Base-by-base conservation (phyloP, 257 asterid species). In the Ilex aquifolium region DNA sequence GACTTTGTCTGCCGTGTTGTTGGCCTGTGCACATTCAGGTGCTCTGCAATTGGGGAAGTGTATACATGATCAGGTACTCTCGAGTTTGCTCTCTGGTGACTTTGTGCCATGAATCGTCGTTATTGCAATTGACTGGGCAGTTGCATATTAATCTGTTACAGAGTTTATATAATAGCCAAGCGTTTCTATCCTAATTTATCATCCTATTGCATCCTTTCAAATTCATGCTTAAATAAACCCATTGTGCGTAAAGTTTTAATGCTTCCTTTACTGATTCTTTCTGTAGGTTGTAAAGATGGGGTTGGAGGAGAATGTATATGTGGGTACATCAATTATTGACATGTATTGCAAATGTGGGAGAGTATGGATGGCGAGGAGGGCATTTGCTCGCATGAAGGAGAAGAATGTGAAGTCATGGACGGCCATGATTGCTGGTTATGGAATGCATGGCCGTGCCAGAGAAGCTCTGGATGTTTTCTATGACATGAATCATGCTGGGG, bases 341-440 rank as follows among this genome's bases (percentile, higher is more conserved):
- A 87, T 93, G 99, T 93, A 90, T 75, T 80, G 94, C 88, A 93
- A 87, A 77, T 85, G 94, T 30, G 99, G 99, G 62, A 81, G 88
- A 71, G 80, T 85, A 30, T 67, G 63, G 49, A 70, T 69, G 77
- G 97, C 96, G 13, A 90, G 90, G 80, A 75, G 75, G 57, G 84
- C 80, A 32, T 93, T 93, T 42, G 68, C 82, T 56, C 77, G 83
- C 73, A 85, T 89, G 94, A 76, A 68, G 13, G 81, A 48, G 27
- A 93, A 81, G 83, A 93, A 93, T 62, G 88, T 90, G 16, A 93
- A 84, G 74, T 79, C 96, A 40, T 93, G 99, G 96, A 78, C 97
- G 6, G 95, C 99, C 59, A 69, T 93, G 95, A 83, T 93, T 66
- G 85, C 96, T 57, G 97, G 99, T 52, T 90, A 93, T 56, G 99